Base-by-base conservation (phyloP, 257 asterid species). In the Fraxinus quadrangulata region DNA sequence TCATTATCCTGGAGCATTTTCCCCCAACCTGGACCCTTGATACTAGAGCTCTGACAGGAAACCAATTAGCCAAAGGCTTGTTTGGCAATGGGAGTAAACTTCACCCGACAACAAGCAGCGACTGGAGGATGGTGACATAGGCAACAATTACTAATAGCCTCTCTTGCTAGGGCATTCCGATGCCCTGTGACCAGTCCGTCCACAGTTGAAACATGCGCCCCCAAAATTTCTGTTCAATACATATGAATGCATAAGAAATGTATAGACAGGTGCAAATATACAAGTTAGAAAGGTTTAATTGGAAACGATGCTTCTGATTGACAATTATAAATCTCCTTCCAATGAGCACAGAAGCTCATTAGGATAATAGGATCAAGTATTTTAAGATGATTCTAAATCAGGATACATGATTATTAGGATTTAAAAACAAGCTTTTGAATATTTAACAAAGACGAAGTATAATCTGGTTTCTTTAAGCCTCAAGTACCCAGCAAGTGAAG, bases 101-200 rank as follows among this genome's bases (percentile, higher is more conserved):
- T 75, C 71, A 24, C 75, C 67, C 59, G 56, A 49, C 67, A 42
- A 23, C 12, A 24, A 39, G 78, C 78, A 73, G 59, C 23, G 24
- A 81, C 42, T 56, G 26, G 79, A 75, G 74, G 79, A 31, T 33
- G 83, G 65, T 23, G 81, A 39, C 39, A 40, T 68, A 23, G 67
- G 70, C 68, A 9, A 42, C 59, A 26, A 5, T 63, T 28, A 71
- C 80, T 86, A 91, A 67, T 80, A 91, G 12, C 74, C 90, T 26
- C 79, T 86, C 85, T 90, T 92, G 79, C 3, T 86, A 11, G 98
- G 97, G 92, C 98, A 92, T 76, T 94, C 97, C 1, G 96, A 88
- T 71, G 98, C 97, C 72, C 97, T 83, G 80, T 94, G 98, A n/a
- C 98, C 98, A 69, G 79, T 69, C 40, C 81, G 83, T 19, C 98